Percentiles rank a stretch among this genome's conserved stretches.
Conservation (phyloP, 2,329 filamentous ascomycete species). For the Penicillium decumbens region DNA sequence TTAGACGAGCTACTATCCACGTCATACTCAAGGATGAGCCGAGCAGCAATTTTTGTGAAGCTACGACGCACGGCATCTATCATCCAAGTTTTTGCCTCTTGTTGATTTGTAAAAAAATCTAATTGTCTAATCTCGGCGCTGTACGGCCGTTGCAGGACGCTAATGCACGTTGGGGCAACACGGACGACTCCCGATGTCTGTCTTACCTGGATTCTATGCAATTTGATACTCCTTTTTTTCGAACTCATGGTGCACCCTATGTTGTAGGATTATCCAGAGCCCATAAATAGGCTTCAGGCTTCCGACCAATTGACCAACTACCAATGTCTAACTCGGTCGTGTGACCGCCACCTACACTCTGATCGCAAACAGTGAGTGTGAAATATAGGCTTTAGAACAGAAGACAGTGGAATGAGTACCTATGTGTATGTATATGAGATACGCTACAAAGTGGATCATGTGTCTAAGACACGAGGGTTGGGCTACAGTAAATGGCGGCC, state of each 20-base stretch:
- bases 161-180: neutral
- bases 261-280: too few species aligned
- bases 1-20: neutral
- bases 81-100: neutral
- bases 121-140: neutral
- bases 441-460: neutral
- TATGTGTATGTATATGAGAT: neutral
- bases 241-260: too few species aligned
- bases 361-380: constrained; percentile 16
- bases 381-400: constrained; percentile 8
- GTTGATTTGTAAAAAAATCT: neutral
- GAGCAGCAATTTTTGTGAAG: neutral
- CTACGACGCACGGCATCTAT: neutral
- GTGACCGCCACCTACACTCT: constrained; percentile 32
- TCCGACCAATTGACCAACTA: constrained; percentile 49
- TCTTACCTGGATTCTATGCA: too few species aligned
- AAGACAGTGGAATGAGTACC: neutral
- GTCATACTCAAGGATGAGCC: neutral
- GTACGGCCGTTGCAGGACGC: neutral
- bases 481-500: neutral
- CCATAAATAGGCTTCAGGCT: constrained; percentile 35
- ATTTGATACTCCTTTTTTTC: too few species aligned
- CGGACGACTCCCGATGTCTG: neutral
- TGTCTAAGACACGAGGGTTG: neutral
- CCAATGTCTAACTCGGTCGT: constrained; percentile 40